Conservation (phyloP, 1,284 basidiomycete species). For the Cystobasidium pallidum region DNA sequence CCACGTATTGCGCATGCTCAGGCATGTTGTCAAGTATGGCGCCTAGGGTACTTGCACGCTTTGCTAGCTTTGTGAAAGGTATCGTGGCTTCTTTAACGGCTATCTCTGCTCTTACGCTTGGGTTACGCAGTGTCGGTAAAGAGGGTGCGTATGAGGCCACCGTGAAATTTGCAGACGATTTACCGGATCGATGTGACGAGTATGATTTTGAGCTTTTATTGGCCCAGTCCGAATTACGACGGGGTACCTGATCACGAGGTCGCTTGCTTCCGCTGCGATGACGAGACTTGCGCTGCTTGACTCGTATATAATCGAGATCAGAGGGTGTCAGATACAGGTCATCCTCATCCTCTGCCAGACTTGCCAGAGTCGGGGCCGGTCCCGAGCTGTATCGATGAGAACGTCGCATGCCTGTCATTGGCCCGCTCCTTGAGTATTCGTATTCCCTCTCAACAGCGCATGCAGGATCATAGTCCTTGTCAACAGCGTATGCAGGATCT, state of each 20-base stretch:
- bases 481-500: slow-evolving; percentile 3
- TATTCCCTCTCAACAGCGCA: slow-evolving; percentile 5
- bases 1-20: slow-evolving; percentile 11
- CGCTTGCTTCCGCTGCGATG: background rate
- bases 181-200: slow-evolving; percentile 10
- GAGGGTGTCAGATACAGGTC: slow-evolving; percentile 6
- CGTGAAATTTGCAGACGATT: slow-evolving; percentile 39
- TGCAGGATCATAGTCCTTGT: slow-evolving; percentile 5
- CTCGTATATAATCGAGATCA: background rate
- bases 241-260: background rate
- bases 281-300: slow-evolving; percentile 7
- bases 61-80: slow-evolving; percentile 26
- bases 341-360: slow-evolving; percentile 34
- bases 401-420: background rate
- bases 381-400: slow-evolving; percentile 33
- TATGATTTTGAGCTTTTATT: slow-evolving; percentile 15
- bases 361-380: slow-evolving; percentile 40
- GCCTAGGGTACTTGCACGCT: slow-evolving; percentile 22
- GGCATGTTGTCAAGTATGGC: slow-evolving; percentile 38
- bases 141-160: slow-evolving; percentile 36
- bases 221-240: slow-evolving; percentile 17
- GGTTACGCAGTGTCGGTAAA: slow-evolving; percentile 13
- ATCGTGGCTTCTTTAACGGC: slow-evolving; percentile 11
- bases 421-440: background rate
- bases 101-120: slow-evolving; percentile 15